phyloP scores from a whole-genome alignment of 116 monocot genomes.

The Iris pallida region DNA sequence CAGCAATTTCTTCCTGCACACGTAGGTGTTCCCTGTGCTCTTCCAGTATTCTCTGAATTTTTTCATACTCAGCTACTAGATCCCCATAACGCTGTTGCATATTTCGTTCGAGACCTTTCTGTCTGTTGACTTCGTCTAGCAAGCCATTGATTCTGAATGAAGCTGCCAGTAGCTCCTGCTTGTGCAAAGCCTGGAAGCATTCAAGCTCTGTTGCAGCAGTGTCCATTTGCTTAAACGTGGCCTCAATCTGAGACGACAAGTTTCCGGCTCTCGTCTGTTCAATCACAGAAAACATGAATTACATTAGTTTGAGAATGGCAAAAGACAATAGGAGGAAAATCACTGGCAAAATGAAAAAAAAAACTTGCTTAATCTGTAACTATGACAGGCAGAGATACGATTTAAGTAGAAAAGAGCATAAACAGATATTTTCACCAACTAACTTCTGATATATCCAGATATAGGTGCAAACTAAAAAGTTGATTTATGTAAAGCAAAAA shows the following conservation, averaged over 20 bases:
- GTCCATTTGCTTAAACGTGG: conserved; percentile 86
- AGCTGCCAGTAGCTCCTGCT: conserved; percentile 75
- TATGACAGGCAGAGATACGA: neutral
- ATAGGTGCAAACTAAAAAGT: neutral
- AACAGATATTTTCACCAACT: neutral
- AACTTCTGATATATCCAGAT: neutral
- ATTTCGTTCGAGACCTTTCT: conserved; percentile 59
- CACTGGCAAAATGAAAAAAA: neutral
- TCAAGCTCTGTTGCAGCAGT: conserved; percentile 87
- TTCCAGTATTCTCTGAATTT: conserved; percentile 41
- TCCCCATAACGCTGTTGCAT: conserved; percentile 72
- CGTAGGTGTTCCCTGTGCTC: conserved; percentile 41
- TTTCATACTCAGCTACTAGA: conserved; percentile 48
- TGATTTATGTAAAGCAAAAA: neutral
- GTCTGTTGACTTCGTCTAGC: conserved; percentile 68
- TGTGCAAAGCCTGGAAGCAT: conserved; percentile 72
- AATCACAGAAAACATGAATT: conserved; percentile 6
- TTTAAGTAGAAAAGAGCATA: neutral
- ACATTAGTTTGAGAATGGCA: neutral
- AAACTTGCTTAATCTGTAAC: neutral
- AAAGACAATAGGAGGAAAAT: neutral
- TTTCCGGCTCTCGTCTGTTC: conserved; percentile 73
- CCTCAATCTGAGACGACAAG: conserved; percentile 74
- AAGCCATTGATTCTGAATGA: conserved; percentile 52
- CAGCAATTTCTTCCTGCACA: conserved; percentile 57